These are phyloP conservation scores for Logfia minima DNA, from an alignment of 129 eudicot species.

Conservation along the genomic window DNA sequence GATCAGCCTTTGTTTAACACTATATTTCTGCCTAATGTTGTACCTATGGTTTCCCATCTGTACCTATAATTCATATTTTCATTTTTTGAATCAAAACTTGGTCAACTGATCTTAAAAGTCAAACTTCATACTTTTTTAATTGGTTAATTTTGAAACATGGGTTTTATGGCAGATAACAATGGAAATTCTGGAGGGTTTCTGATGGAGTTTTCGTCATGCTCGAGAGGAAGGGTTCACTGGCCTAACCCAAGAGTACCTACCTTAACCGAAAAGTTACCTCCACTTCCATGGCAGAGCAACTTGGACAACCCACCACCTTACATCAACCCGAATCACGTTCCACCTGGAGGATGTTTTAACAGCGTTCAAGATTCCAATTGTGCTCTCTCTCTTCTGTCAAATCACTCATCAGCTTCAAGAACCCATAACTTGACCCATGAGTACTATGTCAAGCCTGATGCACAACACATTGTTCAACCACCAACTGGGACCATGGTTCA, in stretches of 20 bases:
- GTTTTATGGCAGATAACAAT: slow-evolving; percentile 41
- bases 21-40: background rate
- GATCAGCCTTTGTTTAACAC: background rate
- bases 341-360: slow-evolving; percentile 57
- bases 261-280: slow-evolving; percentile 42
- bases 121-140: background rate
- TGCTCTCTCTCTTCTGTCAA: slow-evolving; percentile 99
- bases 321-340: slow-evolving; percentile 36
- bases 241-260: slow-evolving; percentile 37
- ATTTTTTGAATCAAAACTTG: background rate
- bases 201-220: slow-evolving; percentile 73
- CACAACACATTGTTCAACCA: slow-evolving; percentile 47
- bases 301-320: slow-evolving; percentile 53
- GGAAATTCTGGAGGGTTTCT: slow-evolving; percentile 66
- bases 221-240: slow-evolving; percentile 54
- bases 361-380: slow-evolving; percentile 70
- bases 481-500: slow-evolving; percentile 38
- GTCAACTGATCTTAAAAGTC: slow-evolving; percentile 5
- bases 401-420: slow-evolving; percentile 69
- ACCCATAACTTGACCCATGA: slow-evolving; percentile 55
- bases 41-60: background rate
- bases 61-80: background rate
- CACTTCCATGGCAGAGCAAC: slow-evolving; percentile 60
- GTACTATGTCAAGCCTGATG: slow-evolving; percentile 45
- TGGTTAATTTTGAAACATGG: background rate